Evolutionary conservation across 2,329 filamentous ascomycete genomes (phyloP).

Genomic region (Trichoderma lentiforme): DNA sequence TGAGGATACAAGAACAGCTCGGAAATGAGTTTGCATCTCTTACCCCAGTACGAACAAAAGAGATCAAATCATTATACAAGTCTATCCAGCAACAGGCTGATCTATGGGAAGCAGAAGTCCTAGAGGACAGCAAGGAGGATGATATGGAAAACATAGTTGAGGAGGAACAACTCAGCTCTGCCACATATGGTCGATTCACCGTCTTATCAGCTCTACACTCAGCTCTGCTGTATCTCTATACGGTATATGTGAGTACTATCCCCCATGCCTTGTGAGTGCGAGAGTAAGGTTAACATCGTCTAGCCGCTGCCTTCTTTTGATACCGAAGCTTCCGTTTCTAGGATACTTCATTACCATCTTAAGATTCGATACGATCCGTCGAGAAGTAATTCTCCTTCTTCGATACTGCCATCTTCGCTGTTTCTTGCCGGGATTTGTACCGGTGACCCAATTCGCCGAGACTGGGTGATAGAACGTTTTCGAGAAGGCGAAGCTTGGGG

Average conservation of each 20-base stretch:
- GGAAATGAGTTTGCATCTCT: neutral
- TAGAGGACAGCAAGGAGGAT: neutral
- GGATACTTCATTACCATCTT: neutral
- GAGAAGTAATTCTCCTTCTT: neutral
- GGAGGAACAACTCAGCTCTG: neutral
- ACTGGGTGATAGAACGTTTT: neutral
- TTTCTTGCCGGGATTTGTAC: neutral
- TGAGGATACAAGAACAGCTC: neutral
- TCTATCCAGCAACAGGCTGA: neutral
- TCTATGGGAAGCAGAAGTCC: neutral
- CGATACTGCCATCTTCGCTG: neutral
- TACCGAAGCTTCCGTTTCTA: neutral
- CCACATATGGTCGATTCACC: neutral
- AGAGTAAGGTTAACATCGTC: neutral
- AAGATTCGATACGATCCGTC: neutral
- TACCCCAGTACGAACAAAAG: neutral
- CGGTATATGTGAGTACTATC: neutral
- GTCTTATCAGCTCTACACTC: neutral
- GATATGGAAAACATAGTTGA: neutral
- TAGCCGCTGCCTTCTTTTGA: neutral
- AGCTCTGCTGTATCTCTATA: neutral
- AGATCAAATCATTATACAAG: neutral
- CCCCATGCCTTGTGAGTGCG: neutral
- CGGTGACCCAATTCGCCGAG: neutral
- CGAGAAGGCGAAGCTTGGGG: neutral